phyloP scores from a whole-genome alignment of 2,329 filamentous ascomycete species.

The Colletotrichum sp. region DNA sequence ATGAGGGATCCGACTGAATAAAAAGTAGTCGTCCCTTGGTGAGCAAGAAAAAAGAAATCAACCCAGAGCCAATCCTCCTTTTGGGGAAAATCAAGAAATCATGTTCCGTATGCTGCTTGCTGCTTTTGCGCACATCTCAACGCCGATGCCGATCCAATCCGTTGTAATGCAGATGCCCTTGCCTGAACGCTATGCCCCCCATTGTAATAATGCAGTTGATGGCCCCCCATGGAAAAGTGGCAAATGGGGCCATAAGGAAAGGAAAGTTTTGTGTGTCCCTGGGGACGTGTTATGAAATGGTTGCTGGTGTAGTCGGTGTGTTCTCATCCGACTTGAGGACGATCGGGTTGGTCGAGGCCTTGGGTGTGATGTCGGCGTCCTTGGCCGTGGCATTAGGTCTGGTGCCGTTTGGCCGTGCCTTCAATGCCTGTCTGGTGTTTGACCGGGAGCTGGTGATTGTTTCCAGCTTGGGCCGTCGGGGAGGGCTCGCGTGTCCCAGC shows the following conservation, averaged over 20 bases:
- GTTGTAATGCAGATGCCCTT: slow-evolving; percentile 11
- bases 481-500: slow-evolving; percentile 33
- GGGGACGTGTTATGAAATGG: background rate
- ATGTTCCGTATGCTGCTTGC: slow-evolving; percentile 3
- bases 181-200: slow-evolving; percentile 17
- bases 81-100: background rate
- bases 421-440: slow-evolving; percentile 30
- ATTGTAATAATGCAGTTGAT: slow-evolving; percentile 9
- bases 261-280: background rate
- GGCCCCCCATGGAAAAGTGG: background rate
- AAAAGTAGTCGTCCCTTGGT: background rate
- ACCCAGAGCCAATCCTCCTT: background rate
- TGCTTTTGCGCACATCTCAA: slow-evolving; percentile 11
- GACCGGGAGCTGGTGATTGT: slow-evolving; percentile 51
- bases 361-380: slow-evolving; percentile 16
- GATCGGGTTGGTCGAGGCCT: slow-evolving; percentile 14
- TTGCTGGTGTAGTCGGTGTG: background rate
- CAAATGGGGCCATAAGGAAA: background rate
- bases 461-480: slow-evolving; percentile 48
- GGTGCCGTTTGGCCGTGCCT: slow-evolving; percentile 23
- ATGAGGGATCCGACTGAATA: background rate
- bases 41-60: background rate
- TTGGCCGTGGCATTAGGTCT: background rate
- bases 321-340: slow-evolving; percentile 5
- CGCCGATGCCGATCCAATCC: slow-evolving; percentile 4